phyloP scores from a whole-genome alignment of 139 green algal genomes.

The Nannochloris sp. region DNA sequence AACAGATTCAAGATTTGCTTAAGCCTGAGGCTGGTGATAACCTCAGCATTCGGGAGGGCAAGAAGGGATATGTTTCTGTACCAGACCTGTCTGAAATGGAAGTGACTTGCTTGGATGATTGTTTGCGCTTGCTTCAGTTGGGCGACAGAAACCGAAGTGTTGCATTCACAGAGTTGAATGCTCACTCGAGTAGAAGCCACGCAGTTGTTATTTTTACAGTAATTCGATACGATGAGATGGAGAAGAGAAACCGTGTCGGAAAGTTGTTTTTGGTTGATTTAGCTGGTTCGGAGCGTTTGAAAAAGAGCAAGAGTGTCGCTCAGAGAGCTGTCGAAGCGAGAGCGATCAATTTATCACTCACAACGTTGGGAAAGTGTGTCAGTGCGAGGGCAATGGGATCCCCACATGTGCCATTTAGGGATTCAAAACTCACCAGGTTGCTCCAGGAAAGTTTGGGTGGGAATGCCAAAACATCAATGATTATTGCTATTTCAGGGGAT shows the following conservation, averaged over 20 bases:
- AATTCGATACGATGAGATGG: conserved; percentile 42
- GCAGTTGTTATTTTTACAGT: conserved; percentile 75
- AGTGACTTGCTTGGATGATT: conserved; percentile 57
- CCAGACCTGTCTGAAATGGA: conserved; percentile 53
- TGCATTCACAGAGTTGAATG: conserved; percentile 58
- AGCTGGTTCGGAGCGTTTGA: conserved; percentile 85
- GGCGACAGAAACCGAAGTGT: conserved; percentile 62
- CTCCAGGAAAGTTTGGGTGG: conserved; percentile 53
- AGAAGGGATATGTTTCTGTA: conserved; percentile 65
- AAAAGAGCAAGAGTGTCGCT: conserved; percentile 61
- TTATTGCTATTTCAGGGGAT: conserved; percentile 50
- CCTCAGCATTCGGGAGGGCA: conserved; percentile 67
- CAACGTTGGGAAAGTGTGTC: conserved; percentile 61
- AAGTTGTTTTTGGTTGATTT: conserved; percentile 96
- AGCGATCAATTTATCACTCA: conserved; percentile 68
- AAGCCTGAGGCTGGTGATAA: conserved; percentile 47
- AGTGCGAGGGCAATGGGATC: conserved; percentile 36
- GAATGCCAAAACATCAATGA: conserved; percentile 47
- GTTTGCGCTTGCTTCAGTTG: conserved; percentile 66
- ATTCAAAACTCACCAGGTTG: conserved; percentile 76
- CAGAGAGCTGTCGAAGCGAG: conserved; percentile 56
- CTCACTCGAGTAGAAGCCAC: conserved; percentile 65
- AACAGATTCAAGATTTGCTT: conserved; percentile 75
- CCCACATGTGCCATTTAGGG: conserved; percentile 59
- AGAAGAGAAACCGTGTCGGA: conserved; percentile 38